Percentiles rank a stretch among this genome's conserved stretches.
These are phyloP conservation scores for Neurospora sp. DNA, from an alignment of 495 filamentous ascomycete species.

Conservation along the genomic window DNA sequence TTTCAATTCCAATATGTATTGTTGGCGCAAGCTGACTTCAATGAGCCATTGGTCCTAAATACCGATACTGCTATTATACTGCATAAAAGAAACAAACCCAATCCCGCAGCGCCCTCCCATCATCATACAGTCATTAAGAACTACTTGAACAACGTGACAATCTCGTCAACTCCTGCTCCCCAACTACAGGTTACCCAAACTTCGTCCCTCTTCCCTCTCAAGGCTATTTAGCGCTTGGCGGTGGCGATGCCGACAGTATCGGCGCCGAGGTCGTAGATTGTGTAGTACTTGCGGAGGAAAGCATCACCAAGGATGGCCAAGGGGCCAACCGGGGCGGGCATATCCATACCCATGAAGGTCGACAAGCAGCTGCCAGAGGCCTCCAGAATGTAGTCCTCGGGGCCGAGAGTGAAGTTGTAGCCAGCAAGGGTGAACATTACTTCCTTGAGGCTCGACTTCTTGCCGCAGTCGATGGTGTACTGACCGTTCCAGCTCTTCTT, in stretches of 20 bases:
- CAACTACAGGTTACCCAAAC: neutral
- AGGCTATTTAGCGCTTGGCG: slow-evolving; percentile 43
- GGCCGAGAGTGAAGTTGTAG: slow-evolving; percentile 78
- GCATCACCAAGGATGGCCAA: slow-evolving; percentile 95
- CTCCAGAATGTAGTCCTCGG: slow-evolving; percentile 94
- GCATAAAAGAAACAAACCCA: neutral
- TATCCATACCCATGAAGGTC: slow-evolving; percentile 96
- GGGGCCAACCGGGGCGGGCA: slow-evolving; percentile 83
- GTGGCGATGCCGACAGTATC: slow-evolving; percentile 78
- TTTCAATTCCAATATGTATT: neutral
- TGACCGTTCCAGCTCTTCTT: slow-evolving; percentile 95
- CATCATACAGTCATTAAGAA: neutral
- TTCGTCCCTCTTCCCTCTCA: neutral
- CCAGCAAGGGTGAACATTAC: slow-evolving; percentile 80
- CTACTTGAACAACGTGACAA: neutral
- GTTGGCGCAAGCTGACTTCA: neutral
- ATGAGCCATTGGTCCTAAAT: neutral
- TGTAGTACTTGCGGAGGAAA: slow-evolving; percentile 96
- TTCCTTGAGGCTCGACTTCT: slow-evolving; percentile 74
- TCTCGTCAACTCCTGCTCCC: neutral
- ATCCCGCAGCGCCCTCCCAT: neutral
- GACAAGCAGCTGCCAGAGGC: slow-evolving; percentile 93
- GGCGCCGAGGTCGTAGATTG: slow-evolving; percentile 85
- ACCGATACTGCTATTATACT: neutral
- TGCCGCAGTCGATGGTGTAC: slow-evolving; percentile 83